phyloP scores from a whole-genome alignment of 2,329 filamentous ascomycete species.

The Davidsoniella eucalypti region DNA sequence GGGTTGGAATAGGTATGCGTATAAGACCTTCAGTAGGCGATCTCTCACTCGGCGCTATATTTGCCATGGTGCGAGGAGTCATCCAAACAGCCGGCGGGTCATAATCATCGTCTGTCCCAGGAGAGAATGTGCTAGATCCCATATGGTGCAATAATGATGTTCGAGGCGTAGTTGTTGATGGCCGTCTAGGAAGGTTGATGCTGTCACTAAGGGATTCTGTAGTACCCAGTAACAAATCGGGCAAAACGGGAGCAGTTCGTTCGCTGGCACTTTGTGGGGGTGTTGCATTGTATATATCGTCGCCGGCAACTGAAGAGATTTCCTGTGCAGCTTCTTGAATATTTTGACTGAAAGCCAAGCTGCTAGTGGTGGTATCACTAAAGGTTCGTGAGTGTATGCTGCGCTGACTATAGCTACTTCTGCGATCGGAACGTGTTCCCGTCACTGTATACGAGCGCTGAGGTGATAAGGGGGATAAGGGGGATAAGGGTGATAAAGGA shows the following conservation, averaged over 20 bases:
- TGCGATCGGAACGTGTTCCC: background rate
- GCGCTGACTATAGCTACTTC: too few relatives aligned
- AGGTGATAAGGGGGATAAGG: constrained; percentile 1
- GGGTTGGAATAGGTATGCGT: background rate
- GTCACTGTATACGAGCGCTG: constrained; percentile 1
- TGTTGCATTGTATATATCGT: background rate
- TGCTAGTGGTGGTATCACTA: background rate
- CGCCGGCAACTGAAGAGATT: background rate
- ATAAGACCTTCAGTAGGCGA: background rate
- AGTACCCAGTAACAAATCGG: background rate
- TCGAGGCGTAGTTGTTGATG: background rate
- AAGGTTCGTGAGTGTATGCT: background rate
- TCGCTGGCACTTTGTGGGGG: background rate
- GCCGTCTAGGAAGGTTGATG: background rate
- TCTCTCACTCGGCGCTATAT: background rate
- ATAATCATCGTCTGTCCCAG: constrained; percentile 9
- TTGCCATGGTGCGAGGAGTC: constrained; percentile 1
- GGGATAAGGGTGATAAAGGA: background rate
- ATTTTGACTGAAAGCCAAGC: background rate
- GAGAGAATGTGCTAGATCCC: constrained; percentile 10
- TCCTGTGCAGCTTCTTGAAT: background rate
- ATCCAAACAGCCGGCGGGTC: constrained; percentile 11
- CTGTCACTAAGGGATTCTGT: background rate
- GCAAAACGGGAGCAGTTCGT: too few relatives aligned
- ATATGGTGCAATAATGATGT: background rate